Base-by-base conservation (phyloP, 2,329 filamentous ascomycete genomes). In the Ophiostoma australiae region DNA sequence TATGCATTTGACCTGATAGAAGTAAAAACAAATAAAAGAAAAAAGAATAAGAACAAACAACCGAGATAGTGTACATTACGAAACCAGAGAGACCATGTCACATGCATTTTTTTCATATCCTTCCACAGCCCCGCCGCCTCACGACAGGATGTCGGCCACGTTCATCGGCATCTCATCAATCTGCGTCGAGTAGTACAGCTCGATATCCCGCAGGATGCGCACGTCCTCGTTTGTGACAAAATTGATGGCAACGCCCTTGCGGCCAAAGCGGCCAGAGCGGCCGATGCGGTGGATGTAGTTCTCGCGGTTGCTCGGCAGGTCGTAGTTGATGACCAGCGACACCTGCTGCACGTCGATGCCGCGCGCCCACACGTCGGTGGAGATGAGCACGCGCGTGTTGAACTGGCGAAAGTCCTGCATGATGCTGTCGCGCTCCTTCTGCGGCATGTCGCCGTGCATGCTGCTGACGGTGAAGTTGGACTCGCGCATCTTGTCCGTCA, bases 101-200 rank as follows among this genome's bases (percentile, higher is more conserved):
- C 48, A 31, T 58, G 52, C 52, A 58, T 27, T 58, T n/a, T 58
- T 70, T n/a, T 70, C 63, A 75, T 39, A 66, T 66, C 33, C 7
- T 66, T n/a, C 8, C 58, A 37, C 27, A 23, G 27, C n/a, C 7
- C 20, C 23, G 20, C 3, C 58, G 5, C 27, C 17, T 27, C 17
- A 66, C 35, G 75, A 75, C 48, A 85, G 85, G 37, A 89, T 83
- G 75, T 87, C 86, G 76, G 86, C 87, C 79, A 92, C 92, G 78
- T 97, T 97, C 94, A 97, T 97, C 23, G 94, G 94, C 94, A 97
- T 97, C 84, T 97, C 94, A 77, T 97, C 94, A 76, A 97, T 97
- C 83, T 97, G 94, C 67, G 94, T 97, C 20, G 92, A 96, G 82
- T 97, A 97, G 83, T 96, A 97, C 78, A 97, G 83, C 84, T 99